A percentile compares a stretch with the other conserved stretches of the same genome.
These are phyloP conservation scores for Paratrimastix pyriformis DNA, from an alignment of 78 protist species.

Conservation along the genomic window DNA sequence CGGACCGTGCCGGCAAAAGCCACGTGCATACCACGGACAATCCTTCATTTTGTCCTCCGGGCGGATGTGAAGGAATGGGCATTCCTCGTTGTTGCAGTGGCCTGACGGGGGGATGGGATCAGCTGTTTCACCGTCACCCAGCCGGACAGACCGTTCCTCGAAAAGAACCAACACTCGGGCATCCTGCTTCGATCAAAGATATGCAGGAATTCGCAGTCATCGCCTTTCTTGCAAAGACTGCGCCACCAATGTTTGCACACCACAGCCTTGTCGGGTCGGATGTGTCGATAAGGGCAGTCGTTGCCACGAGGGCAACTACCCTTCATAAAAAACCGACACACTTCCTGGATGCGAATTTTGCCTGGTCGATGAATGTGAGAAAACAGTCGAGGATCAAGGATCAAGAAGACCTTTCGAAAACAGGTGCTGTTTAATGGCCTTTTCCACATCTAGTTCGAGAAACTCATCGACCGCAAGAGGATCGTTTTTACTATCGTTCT, in stretches of 20 bases:
- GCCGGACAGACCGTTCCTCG: not conserved
- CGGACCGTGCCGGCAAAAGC: slow-evolving; percentile 74
- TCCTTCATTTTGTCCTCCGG: slow-evolving; percentile 65
- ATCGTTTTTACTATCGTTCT: no score
- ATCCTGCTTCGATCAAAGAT: slow-evolving; percentile 66
- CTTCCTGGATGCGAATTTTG: not conserved
- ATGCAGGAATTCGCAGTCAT: slow-evolving; percentile 75
- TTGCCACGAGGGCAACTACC: not conserved
- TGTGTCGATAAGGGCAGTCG: not conserved
- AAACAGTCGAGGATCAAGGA: not conserved
- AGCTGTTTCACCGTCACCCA: not conserved
- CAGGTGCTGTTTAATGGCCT: not conserved
- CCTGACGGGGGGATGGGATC: slow-evolving; percentile 47
- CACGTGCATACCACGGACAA: slow-evolving; percentile 78
- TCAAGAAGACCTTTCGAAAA: not conserved
- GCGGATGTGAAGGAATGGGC: slow-evolving; percentile 62
- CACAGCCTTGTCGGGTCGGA: not conserved
- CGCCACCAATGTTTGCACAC: slow-evolving; percentile 88
- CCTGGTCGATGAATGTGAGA: not conserved
- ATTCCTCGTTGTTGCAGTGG: slow-evolving; percentile 64
- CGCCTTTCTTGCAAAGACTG: slow-evolving; percentile 81
- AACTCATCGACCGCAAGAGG: no score
- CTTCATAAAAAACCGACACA: not conserved
- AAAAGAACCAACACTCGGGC: slow-evolving; percentile 60
- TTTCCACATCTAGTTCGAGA: not conserved